Evolutionary conservation across 441 rosid species (phyloP), one percentile per base, ranked within the genome.

Genomic region (Jatropha podagrica): DNA sequence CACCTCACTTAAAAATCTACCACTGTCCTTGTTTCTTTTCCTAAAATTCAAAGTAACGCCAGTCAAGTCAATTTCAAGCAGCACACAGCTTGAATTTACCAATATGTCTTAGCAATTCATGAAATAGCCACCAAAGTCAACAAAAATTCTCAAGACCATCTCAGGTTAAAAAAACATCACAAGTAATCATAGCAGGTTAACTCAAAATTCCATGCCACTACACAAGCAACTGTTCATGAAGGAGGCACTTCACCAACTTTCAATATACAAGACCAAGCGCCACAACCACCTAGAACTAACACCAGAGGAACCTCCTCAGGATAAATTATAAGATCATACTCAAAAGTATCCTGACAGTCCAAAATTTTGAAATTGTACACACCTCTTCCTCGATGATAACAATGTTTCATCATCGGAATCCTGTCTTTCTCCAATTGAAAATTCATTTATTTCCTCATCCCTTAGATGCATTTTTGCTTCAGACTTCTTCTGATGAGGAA

Each of bases 371-470:
- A 76, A 44, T 41, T 52, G 42, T 27, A 72, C 62, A 14, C 87
- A 91, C 97, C 92, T 92, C 14, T 83, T 87, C 85, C 79, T 91
- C 49, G 86, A 77, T n/a, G 97, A 92, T 59, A 84, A 37, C 85
- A 92, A 71, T 64, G 93, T 92, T 86, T 91, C 96, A 63, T 91
- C 69, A 76, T 91, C 97, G 13, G 90, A 85, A 65, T 74, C 84
- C 55, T 72, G 79, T 41, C 70, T 77, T 44, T 68, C 44, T 58
- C 74, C 83, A 73, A 59, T 75, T 65, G 88, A 73, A 62, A 79
- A 77, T 55, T 84, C 87, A 68, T 74, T 75, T 20, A 63, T 80
- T 70, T 85, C 83, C 78, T 86, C 88, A 54, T 93, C 93, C 82
- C 86, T 85, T 79, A 85, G 74, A 79, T 77, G 82, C 83, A 80